Percentiles rank a stretch among this genome's conserved stretches.
phyloP scores from a whole-genome alignment of 179 eudicot genomes.

The Silene noctiflora region DNA sequence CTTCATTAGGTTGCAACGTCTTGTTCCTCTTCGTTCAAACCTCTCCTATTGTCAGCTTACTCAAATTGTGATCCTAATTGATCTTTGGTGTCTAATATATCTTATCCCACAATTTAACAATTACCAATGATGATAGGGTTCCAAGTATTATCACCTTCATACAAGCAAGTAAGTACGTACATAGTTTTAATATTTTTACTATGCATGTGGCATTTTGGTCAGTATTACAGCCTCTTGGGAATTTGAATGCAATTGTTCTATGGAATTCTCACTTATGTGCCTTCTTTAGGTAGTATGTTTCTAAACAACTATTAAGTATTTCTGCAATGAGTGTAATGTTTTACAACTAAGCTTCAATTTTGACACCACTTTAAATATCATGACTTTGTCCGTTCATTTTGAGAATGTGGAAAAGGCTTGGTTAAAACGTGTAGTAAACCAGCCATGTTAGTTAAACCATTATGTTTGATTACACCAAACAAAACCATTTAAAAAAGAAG shows the following conservation, averaged over 20 bases:
- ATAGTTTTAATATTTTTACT: background rate
- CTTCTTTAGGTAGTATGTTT: too few species aligned
- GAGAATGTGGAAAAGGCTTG: too few species aligned
- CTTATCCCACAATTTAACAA: background rate
- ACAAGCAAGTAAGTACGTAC: background rate
- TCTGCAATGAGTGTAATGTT: background rate
- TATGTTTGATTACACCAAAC: background rate
- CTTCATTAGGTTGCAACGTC: background rate
- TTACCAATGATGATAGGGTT: background rate
- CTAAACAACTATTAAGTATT: too few species aligned
- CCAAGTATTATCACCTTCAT: background rate
- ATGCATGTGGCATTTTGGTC: background rate
- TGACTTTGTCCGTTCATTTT: too few species aligned
- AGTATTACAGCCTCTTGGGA: background rate
- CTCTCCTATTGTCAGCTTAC: background rate
- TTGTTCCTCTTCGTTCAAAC: background rate
- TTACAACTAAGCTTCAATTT: background rate
- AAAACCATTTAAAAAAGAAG: background rate
- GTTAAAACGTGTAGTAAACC: background rate
- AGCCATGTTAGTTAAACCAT: background rate
- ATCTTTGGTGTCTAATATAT: background rate
- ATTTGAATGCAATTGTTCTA: background rate
- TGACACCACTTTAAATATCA: too few species aligned
- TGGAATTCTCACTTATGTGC: background rate
- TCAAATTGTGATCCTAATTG: background rate